Base-by-base conservation (phyloP, 1,139 yeast species). In the Nakaseomyces kungkrabaensis region DNA sequence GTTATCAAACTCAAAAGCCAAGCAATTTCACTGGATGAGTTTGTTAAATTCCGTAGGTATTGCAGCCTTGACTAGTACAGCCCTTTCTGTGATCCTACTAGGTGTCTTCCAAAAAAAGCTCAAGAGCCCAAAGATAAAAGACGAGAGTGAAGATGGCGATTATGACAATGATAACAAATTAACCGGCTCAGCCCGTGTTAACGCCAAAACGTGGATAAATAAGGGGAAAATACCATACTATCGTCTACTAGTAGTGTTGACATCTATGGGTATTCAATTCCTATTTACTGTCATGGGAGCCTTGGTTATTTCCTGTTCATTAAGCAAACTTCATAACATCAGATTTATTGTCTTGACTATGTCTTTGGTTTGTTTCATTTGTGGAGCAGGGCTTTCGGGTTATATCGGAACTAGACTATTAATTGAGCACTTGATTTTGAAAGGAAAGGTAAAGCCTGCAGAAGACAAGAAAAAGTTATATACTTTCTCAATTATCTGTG, bases 311-410 rank as follows among this genome's bases (percentile, higher is more conserved):
- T 75, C 85, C n/a, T 77, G 84, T 8, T 63, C 78, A 1, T 78
- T 82, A 7, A 68, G 82, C 32, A 74, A 76, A 43, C 72, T 75
- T 37, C 81, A 85, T 51, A 76, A 79, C 56, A 79, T 81, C 54
- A 78, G 84, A 53, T 88, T 86, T 29, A 81, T 87, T 6, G 74
- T 84, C 17, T 67, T 83, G 46, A 75, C 85, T 9, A 72, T 82
- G 48, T 78, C 88, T 0, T 61, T 85, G 37, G 67, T 77, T 7
- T 72, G 81, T 52, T 80, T 86, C 57, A 77, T 84, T 7, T 67
- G 78, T 45, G 85, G 92, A 25, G 95, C 94, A 0, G 73, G 81
- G 29, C 75, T 83, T 49, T 82, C 94, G 0, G 87, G 95, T 0
- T 85, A 77, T 61, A 71, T 79, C 10, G 87, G 94, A 26, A 73